Base-by-base conservation (phyloP, 106 monocot species). In the Iris macrosiphon region DNA sequence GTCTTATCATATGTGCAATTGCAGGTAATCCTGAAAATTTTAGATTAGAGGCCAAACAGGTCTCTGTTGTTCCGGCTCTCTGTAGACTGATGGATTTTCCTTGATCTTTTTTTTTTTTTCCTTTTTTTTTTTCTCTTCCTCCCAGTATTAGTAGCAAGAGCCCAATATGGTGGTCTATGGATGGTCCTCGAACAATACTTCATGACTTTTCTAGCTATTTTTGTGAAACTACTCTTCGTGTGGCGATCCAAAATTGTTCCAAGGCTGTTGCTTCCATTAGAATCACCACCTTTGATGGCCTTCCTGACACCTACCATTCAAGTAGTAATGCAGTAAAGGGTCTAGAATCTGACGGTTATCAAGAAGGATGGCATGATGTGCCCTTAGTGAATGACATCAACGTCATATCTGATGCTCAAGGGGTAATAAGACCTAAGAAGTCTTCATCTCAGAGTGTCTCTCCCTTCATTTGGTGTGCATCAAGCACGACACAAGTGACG, bases 381-480 rank as follows among this genome's bases (percentile, higher is more conserved):
- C 80, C 89, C 2, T 39, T 96, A 38, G 56, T 13, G n/a, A 77
- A 70, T 65, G 81, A 88, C 32, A 32, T 68, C 1, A 79, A 68
- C 44, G 41, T 45, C 19, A 50, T 63, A 35, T 60, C 88, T 7
- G 71, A 55, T 38, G 42, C 45, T 0, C 28, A 51, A 22, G 65
- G 46, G 13, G 39, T 31, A 13, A n/a, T n/a, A n/a, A 59, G n/a
- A 27, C 16, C 58, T 21, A 65, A 41, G 28, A 76, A 73, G 25
- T 57, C 60, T 16, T 29, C 67, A 15, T 63, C 65, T 19, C 72
- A 78, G 24, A 65, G 66, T 65, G 49, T 62, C 8, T 54, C 69
- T 13, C 75, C 96, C 13, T 83, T 75, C 68, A 63, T 87, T 19
- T 98, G 96, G 96, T 90, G 74, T 64, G 82, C 75, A 39, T 75